A percentile compares a stretch with the other conserved stretches of the same genome.
Evolutionary conservation across 805 yeast species (phyloP).

Genomic region (Schizosaccharomyces pombe): DNA sequence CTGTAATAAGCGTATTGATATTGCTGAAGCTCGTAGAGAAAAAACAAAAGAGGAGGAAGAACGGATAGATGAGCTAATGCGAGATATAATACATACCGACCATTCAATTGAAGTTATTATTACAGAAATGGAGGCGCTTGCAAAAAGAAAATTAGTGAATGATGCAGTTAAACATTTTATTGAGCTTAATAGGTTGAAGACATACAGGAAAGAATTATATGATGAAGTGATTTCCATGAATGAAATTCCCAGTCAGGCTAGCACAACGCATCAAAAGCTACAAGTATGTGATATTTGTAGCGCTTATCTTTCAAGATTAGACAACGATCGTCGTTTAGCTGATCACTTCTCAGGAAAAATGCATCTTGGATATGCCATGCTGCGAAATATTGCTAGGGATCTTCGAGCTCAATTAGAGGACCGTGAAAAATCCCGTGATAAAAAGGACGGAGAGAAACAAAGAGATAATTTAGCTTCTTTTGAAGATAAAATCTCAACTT

Average conservation of each 20-base stretch:
- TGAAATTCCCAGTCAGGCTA: constrained; percentile 26
- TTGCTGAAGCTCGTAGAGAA: constrained; percentile 40
- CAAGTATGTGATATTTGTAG: constrained; percentile 84
- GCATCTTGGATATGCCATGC: constrained; percentile 58
- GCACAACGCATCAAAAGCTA: constrained; percentile 67
- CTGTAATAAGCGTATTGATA: constrained; percentile 38
- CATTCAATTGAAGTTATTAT: constrained; percentile 1
- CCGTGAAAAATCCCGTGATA: not conserved
- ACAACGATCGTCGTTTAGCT: constrained; percentile 67
- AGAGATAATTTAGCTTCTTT: not conserved
- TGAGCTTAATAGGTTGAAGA: constrained; percentile 15
- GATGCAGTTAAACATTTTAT: constrained; percentile 16
- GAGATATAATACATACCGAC: not conserved
- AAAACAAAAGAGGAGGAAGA: constrained; percentile 53
- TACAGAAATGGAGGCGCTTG: constrained; percentile 5
- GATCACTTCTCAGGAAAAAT: constrained; percentile 72
- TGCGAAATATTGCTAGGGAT: constrained; percentile 22
- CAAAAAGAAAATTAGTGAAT: constrained; percentile 11
- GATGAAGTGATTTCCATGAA: constrained; percentile 42
- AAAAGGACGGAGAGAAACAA: not conserved
- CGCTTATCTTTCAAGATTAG: constrained; percentile 63
- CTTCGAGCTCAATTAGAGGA: constrained; percentile 6
- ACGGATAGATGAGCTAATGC: constrained; percentile 11
- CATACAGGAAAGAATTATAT: constrained; percentile 30
- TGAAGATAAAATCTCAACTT: not conserved